A percentile compares a stretch with the other conserved stretches of the same genome.
Evolutionary conservation across 371 early-diverging fungal species (phyloP).

Genomic region (Apophysomyces ossiformis): DNA sequence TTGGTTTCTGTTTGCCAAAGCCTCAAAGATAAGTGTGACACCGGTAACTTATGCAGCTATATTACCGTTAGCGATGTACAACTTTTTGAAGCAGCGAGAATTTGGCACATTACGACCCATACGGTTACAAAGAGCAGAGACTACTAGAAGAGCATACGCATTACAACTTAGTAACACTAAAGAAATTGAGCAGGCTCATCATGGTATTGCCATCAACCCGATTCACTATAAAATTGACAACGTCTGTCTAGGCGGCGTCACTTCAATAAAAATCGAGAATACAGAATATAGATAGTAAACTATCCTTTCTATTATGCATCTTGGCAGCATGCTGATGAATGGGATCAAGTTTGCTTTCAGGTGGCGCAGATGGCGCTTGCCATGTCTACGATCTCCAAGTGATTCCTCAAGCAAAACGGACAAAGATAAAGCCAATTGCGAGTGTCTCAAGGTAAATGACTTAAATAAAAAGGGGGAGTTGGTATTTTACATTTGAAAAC

Average conservation of each 20-base stretch:
- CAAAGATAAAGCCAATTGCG: slow-evolving; percentile 50
- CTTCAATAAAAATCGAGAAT: slow-evolving; percentile 58
- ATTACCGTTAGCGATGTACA: slow-evolving; percentile 26
- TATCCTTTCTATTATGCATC: not conserved
- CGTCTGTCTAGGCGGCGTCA: slow-evolving; percentile 53
- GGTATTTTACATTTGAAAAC: not conserved
- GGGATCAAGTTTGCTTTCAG: slow-evolving; percentile 59
- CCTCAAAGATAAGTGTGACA: no score
- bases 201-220: slow-evolving; percentile 25
- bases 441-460: slow-evolving; percentile 48
- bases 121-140: slow-evolving; percentile 41
- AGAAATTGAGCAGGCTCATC: slow-evolving; percentile 39
- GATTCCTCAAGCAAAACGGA: slow-evolving; percentile 32
- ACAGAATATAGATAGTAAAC: slow-evolving; percentile 67
- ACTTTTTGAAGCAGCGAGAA: slow-evolving; percentile 40
- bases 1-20: no score
- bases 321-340: not conserved
- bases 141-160: slow-evolving; percentile 38
- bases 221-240: not conserved
- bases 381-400: slow-evolving; percentile 74
- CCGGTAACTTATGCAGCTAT: no score
- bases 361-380: slow-evolving; percentile 71
- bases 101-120: slow-evolving; percentile 37
- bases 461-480: not conserved
- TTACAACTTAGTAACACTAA: slow-evolving; percentile 43